phyloP scores from a whole-genome alignment of 148 eudicot species.

The Rheum nobile region DNA sequence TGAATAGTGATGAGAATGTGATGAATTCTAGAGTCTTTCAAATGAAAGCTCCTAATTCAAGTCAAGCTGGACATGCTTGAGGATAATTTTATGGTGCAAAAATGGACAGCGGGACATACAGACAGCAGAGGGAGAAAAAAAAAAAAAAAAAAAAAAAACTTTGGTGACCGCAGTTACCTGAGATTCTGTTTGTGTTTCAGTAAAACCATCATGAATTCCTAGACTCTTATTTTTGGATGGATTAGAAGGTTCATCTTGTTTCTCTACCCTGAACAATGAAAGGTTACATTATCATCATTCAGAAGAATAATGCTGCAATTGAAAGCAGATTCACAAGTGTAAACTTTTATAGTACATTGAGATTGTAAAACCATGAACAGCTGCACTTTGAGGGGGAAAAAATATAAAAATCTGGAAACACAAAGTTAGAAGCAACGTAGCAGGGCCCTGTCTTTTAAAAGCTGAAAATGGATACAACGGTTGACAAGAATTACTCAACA shows the following conservation, averaged over 20 bases:
- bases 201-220: slow-evolving; percentile 55
- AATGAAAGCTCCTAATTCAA: neutral
- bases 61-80: neutral
- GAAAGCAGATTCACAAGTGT: neutral
- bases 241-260: slow-evolving; percentile 27
- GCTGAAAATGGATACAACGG: neutral
- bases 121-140: too few species aligned
- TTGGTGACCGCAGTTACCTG: slow-evolving; percentile 38
- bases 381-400: neutral
- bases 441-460: neutral
- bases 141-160: neutral
- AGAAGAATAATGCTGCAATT: neutral
- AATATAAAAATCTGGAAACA: neutral
- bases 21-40: neutral
- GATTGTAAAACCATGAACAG: neutral
- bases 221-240: slow-evolving; percentile 30
- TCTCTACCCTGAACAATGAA: slow-evolving; percentile 38
- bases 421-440: neutral
- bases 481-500: neutral
- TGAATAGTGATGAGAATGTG: neutral
- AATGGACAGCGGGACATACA: neutral
- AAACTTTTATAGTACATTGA: neutral
- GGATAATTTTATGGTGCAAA: too few species aligned
- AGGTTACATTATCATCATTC: neutral
- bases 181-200: slow-evolving; percentile 95